Evolutionary conservation across 176 grass and related monocot genomes (phyloP), one percentile per base, ranked within the genome.

Genomic region (Triticum urartu): DNA sequence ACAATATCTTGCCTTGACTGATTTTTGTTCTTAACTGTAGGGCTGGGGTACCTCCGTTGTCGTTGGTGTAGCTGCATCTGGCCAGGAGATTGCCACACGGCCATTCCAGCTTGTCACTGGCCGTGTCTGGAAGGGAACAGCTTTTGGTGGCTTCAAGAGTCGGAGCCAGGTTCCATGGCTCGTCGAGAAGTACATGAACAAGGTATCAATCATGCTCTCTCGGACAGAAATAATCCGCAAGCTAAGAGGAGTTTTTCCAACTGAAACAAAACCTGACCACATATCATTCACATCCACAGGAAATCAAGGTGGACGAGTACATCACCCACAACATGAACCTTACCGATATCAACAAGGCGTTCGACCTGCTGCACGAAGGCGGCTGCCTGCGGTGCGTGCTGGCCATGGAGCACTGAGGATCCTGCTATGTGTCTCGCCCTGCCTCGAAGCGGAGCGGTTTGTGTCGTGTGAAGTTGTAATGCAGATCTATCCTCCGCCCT

Each of bases 301-400:
- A 99, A 89, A 96, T 99, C 85, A 99, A 99, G 89, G 92, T 99
- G 64, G 97, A 99, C 24, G 97, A 99, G 75, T 99, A 99, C 82
- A 91, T 99, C 30, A 99, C 97, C n/a, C 97, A 99, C 84, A 99
- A 0, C 65, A 87, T 96, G 94, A 94, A 81, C 35, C 89, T 99
- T 13, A 21, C 13, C 0, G 85, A 94, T 3, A 96, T 99, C 62
- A 96, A 99, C 80, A 62, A 94, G 33, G 97, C 94, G 0, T 99
- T 99, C 4, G 77, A 99, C 81, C 94, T 99, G 81, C 85, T 99
- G 72, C 94, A 99, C 6, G 94, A 96, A 75, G 92, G 97, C 40
- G 94, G 85, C 4, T 99, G 97, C 64, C 92, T 99, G 32, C 97
- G 97, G 9, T 99, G 97, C 6, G 97, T 99, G 52, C 90, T 99